Evolutionary conservation across 2,329 filamentous ascomycete species (phyloP), one percentile per base, ranked within the genome.

Genomic region (Talaromyces sp.): DNA sequence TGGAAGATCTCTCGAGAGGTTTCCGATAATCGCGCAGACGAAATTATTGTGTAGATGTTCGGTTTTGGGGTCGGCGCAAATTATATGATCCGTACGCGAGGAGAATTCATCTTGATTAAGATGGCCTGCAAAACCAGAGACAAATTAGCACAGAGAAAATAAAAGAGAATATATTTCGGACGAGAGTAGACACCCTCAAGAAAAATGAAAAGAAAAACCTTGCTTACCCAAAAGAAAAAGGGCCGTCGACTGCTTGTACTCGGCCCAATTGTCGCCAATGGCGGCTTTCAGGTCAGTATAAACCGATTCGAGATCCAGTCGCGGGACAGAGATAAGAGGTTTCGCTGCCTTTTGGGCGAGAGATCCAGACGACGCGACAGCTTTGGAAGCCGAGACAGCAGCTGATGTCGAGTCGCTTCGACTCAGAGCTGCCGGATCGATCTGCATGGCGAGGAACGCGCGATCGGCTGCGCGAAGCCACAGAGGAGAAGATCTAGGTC

Each of bases 41-140:
- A 88, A 80, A 53, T 83, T 82, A 67, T 88, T 88, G 72, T 88
- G 86, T 8, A 86, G 79, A 65, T 84, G 82, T 68, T 83, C 81
- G 27, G 75, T 80, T 61, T 79, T 78, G 7, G 81, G 76, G 55
- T 83, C 79, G 53, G 76, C 72, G 65, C 76, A 80, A 64, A 87
- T 77, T 64, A 86, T 80, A 63, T 80, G 79, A 66, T 82, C 78
- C 56, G 86, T 80, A 62, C 81, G 80, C 68, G 80, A 80, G 58
- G 79, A 77, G 65, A 87, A 79, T 73, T 88, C 86, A 64, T 80
- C 80, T 68, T 87, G 84, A 70, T 86, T 86, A 60, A 86, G 78
- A 65, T 80, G 81, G 69, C 79, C 84, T 84, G 67, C 55, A 64
- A 60, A n/a, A 4, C 21, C 4, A 32, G 17, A 17, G 26, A 14